These are phyloP conservation scores for Antrodiella citrinella DNA, from an alignment of 768 basidiomycete genomes.

Conservation along the genomic window DNA sequence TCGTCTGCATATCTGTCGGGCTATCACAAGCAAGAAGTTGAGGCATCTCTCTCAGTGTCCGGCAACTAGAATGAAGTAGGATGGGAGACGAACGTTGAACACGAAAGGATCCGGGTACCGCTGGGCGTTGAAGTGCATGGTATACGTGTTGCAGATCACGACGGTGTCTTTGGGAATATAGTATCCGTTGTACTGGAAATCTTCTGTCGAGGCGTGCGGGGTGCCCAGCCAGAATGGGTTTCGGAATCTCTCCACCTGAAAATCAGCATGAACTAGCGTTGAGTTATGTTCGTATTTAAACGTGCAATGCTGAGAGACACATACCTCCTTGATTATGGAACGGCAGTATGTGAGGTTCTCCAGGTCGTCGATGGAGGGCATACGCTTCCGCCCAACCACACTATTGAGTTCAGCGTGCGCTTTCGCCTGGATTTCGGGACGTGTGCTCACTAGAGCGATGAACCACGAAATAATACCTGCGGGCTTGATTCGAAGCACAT, in stretches of 20 bases:
- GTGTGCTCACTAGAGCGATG: slow-evolving; percentile 13
- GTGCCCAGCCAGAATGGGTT: slow-evolving; percentile 23
- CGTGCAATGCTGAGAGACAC: neutral
- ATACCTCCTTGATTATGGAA: neutral
- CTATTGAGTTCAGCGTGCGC: slow-evolving; percentile 23
- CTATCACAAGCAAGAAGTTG: slow-evolving; percentile 17
- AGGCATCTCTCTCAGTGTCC: neutral
- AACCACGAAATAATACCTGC: slow-evolving; percentile 28
- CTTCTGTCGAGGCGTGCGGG: slow-evolving; percentile 21
- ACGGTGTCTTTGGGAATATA: slow-evolving; percentile 23
- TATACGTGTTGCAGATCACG: slow-evolving; percentile 20
- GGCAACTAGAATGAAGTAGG: slow-evolving; percentile 13
- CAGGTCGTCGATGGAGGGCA: slow-evolving; percentile 19
- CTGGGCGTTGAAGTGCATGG: slow-evolving; percentile 19
- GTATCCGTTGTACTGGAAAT: slow-evolving; percentile 23
- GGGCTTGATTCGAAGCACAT: slow-evolving; percentile 20
- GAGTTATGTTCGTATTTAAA: slow-evolving; percentile 24
- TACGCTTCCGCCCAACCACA: slow-evolving; percentile 15
- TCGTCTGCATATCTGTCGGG: slow-evolving; percentile 38
- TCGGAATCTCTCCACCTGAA: slow-evolving; percentile 17
- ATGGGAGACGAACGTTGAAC: slow-evolving; percentile 13
- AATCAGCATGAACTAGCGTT: slow-evolving; percentile 22
- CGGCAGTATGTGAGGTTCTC: slow-evolving; percentile 18
- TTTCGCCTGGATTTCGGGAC: slow-evolving; percentile 19
- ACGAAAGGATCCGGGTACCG: slow-evolving; percentile 31